phyloP scores from a whole-genome alignment of 2,329 filamentous ascomycete genomes.

The Domatiomyces catenatus region DNA sequence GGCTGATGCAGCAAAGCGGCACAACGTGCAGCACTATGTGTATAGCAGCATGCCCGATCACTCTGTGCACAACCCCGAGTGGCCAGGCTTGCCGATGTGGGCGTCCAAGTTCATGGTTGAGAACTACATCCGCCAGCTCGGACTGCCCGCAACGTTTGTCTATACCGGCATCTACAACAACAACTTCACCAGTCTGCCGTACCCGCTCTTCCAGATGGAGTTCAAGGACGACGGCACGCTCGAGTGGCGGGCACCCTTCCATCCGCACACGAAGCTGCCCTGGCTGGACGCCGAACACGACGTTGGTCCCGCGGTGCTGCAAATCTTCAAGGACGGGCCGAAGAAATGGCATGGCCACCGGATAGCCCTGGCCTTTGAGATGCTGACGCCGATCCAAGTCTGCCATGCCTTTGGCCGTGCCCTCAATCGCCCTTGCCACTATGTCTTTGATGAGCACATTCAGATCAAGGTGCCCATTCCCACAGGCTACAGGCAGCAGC shows the following conservation, averaged over 20 bases:
- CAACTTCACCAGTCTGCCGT: constrained; percentile 86
- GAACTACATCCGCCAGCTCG: constrained; percentile 71
- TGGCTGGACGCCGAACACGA: constrained; percentile 97
- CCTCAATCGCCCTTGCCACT: constrained; percentile 61
- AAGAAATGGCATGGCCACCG: constrained; percentile 67
- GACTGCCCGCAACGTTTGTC: constrained; percentile 76
- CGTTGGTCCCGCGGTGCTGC: constrained; percentile 76
- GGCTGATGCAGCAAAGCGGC: constrained; percentile 73
- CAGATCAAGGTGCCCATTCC: constrained; percentile 77
- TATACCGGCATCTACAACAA: constrained; percentile 99
- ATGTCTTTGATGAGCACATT: constrained; percentile 58
- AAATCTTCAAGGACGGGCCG: constrained; percentile 88
- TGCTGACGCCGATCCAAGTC: constrained; percentile 67
- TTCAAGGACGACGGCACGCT: constrained; percentile 72
- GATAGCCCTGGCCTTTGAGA: constrained; percentile 81
- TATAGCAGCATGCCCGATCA: constrained; percentile 98
- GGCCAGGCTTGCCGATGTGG: constrained; percentile 82
- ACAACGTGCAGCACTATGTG: constrained; percentile 70
- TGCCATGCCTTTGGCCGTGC: constrained; percentile 68
- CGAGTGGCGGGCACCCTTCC: constrained; percentile 84
- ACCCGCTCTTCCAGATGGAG: constrained; percentile 92
- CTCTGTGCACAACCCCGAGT: constrained; percentile 56
- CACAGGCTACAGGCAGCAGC: constrained; percentile 72
- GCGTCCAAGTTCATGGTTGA: constrained; percentile 84
- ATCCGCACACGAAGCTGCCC: constrained; percentile 72